These are phyloP conservation scores for Myxozyma neotropica DNA, from an alignment of 805 yeast species.

Conservation along the genomic window DNA sequence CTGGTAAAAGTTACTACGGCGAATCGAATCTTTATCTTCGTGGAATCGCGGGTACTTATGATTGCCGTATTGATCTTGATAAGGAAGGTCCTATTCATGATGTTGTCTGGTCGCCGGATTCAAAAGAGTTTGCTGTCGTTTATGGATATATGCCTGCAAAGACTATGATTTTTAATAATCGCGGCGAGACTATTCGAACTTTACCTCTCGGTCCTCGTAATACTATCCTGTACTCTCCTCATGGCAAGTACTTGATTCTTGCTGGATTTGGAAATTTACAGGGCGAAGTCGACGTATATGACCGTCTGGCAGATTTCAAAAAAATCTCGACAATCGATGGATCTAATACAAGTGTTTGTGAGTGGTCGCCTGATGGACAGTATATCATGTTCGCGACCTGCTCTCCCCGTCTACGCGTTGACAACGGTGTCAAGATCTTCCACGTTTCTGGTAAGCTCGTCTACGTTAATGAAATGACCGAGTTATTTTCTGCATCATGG, in stretches of 20 bases:
- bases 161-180: slow-evolving; percentile 89
- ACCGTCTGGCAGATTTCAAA: slow-evolving; percentile 80
- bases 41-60: slow-evolving; percentile 90
- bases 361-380: slow-evolving; percentile 98
- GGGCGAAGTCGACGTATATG: slow-evolving; percentile 93
- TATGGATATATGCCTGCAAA: slow-evolving; percentile 98
- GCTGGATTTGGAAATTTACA: slow-evolving; percentile 98
- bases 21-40: slow-evolving; percentile 88
- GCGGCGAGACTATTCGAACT: slow-evolving; percentile 83
- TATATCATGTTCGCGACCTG: slow-evolving; percentile 94
- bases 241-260: slow-evolving; percentile 83
- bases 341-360: slow-evolving; percentile 91
- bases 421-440: slow-evolving; percentile 93
- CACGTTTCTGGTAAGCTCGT: slow-evolving; percentile 83
- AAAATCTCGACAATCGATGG: slow-evolving; percentile 85
- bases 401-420: slow-evolving; percentile 94
- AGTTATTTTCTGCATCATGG: slow-evolving; percentile 83
- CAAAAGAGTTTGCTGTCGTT: slow-evolving; percentile 95
- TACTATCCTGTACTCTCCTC: slow-evolving; percentile 89
- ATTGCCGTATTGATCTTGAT: slow-evolving; percentile 81
- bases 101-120: slow-evolving; percentile 94
- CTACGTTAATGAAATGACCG: slow-evolving; percentile 76
- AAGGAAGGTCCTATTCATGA: slow-evolving; percentile 98
- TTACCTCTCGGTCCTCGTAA: slow-evolving; percentile 87
- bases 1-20: slow-evolving; percentile 94